phyloP scores from a whole-genome alignment of 345 rosid genomes.

The Salix suchowensis region DNA sequence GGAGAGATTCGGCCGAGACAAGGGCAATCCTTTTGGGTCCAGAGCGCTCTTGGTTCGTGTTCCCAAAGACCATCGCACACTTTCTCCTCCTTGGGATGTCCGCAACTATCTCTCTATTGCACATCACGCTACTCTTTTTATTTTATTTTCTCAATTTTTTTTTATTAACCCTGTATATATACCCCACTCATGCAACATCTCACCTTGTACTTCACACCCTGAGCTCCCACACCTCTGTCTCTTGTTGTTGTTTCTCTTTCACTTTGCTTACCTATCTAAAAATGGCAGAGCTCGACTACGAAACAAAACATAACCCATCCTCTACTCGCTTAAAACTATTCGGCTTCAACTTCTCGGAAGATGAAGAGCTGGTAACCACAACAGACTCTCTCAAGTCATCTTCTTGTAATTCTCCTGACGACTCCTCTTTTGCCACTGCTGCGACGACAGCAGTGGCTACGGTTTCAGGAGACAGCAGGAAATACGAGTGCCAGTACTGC shows the following conservation, averaged over 20 bases:
- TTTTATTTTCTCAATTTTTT: slow-evolving; percentile 1
- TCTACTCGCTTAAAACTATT: slow-evolving; percentile 68
- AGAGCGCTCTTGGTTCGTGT: slow-evolving; percentile 43
- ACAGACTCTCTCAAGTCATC: slow-evolving; percentile 4
- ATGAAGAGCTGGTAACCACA: slow-evolving; percentile 26
- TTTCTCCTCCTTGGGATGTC: slow-evolving; percentile 53
- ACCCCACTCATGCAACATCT: slow-evolving; percentile 39
- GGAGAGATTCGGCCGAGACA: not conserved
- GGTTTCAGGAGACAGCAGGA: slow-evolving; percentile 30
- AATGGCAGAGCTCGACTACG: slow-evolving; percentile 56
- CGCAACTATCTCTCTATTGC: slow-evolving; percentile 30
- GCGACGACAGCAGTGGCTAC: not conserved
- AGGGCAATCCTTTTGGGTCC: slow-evolving; percentile 36
- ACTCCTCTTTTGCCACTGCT: not conserved
- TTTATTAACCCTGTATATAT: slow-evolving; percentile 30
- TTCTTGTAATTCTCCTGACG: slow-evolving; percentile 2
- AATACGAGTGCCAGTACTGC: slow-evolving; percentile 88
- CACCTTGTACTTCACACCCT: slow-evolving; percentile 6
- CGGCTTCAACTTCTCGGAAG: slow-evolving; percentile 74
- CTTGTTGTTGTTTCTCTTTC: slow-evolving; percentile 4
- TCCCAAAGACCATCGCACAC: slow-evolving; percentile 32
- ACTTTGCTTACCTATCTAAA: not conserved
- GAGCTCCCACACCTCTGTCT: slow-evolving; percentile 9
- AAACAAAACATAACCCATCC: slow-evolving; percentile 27
- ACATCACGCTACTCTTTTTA: not conserved